Percentiles rank a stretch among this genome's conserved stretches.
phyloP scores from a whole-genome alignment of 768 basidiomycete genomes.

The Kwoniella dejecticola region DNA sequence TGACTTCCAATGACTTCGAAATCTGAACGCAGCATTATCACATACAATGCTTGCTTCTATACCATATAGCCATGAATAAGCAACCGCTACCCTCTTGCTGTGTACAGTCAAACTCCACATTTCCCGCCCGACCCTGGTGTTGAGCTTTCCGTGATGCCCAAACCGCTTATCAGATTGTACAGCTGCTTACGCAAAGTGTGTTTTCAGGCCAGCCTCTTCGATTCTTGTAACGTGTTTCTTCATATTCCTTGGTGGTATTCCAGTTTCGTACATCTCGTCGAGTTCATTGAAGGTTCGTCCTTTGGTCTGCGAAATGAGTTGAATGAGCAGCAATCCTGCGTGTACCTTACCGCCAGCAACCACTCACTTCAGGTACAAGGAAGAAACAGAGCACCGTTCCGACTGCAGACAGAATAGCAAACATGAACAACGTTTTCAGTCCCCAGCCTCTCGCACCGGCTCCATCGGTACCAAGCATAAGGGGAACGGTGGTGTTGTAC shows the following conservation, averaged over 20 bases:
- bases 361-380: slow-evolving; percentile 24
- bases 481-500: slow-evolving; percentile 18
- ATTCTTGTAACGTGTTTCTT: slow-evolving; percentile 18
- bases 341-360: not conserved
- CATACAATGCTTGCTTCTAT: not conserved
- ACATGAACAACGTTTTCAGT: slow-evolving; percentile 30
- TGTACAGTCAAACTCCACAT: not conserved
- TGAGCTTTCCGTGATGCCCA: not conserved
- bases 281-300: slow-evolving; percentile 37
- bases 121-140: not conserved
- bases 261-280: slow-evolving; percentile 45
- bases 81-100: not conserved
- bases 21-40: too few relatives aligned
- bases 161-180: not conserved
- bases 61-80: not conserved
- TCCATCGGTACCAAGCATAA: slow-evolving; percentile 2
- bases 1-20: too few relatives aligned
- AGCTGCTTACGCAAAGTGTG: not conserved
- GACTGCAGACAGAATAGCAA: slow-evolving; percentile 20
- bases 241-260: slow-evolving; percentile 38
- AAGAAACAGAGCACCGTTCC: slow-evolving; percentile 24
- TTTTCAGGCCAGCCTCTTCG: slow-evolving; percentile 10
- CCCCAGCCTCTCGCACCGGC: slow-evolving; percentile 21
- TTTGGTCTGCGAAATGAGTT: slow-evolving; percentile 16
- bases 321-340: not conserved